Evolutionary conservation across 2,329 filamentous ascomycete genomes (phyloP).

Genomic region (Monosporascus sp.): DNA sequence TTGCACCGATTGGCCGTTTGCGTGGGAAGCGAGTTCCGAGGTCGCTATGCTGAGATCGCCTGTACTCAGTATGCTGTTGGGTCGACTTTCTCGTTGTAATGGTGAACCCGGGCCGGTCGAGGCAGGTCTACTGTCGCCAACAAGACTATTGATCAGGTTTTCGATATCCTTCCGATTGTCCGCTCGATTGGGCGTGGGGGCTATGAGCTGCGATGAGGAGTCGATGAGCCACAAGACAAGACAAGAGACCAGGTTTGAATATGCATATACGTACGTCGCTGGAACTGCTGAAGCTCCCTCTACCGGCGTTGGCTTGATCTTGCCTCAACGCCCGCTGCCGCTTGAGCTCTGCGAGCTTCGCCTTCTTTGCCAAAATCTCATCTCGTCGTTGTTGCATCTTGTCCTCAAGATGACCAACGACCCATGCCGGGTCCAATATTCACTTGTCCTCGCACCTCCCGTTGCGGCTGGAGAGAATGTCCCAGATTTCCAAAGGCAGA

Average conservation of each 20-base stretch:
- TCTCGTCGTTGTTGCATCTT: constrained; percentile 78
- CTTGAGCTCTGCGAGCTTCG: constrained; percentile 94
- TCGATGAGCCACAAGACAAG: constrained; percentile 10
- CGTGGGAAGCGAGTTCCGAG: constrained; percentile 52
- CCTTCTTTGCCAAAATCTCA: constrained; percentile 94
- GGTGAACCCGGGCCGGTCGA: constrained; percentile 64
- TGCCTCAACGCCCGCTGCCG: constrained; percentile 80
- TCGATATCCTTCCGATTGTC: constrained; percentile 75
- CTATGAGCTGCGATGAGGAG: constrained; percentile 48
- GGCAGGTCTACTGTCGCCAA: constrained; percentile 69
- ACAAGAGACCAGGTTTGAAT: background rate
- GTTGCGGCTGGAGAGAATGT: too few relatives aligned
- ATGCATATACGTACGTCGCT: constrained; percentile 58
- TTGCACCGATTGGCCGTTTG: constrained; percentile 29
- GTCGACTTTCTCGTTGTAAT: constrained; percentile 66
- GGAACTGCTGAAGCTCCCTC: constrained; percentile 62
- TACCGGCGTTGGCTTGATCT: constrained; percentile 65
- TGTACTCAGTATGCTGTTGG: constrained; percentile 79
- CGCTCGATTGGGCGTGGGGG: constrained; percentile 64
- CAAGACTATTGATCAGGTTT: constrained; percentile 74
- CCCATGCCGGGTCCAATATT: constrained; percentile 40
- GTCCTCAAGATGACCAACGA: constrained; percentile 26
- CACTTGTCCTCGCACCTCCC: background rate
- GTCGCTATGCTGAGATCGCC: constrained; percentile 74
- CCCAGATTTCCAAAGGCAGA: too few relatives aligned